Evolutionary conservation across 257 asterid genomes (phyloP).

Genomic region (Solanum chiquidenum): DNA sequence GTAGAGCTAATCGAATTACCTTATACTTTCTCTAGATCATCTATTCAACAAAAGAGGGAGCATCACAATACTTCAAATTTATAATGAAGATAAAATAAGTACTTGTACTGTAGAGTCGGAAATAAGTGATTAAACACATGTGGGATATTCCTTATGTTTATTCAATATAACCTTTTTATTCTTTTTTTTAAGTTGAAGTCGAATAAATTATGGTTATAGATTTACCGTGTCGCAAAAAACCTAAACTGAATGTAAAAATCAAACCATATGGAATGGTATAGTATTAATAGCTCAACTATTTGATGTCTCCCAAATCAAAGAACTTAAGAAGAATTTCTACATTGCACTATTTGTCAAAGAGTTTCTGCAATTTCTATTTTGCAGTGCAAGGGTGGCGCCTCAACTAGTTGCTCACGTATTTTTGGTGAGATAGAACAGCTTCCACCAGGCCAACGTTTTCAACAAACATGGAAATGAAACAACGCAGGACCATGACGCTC

Average conservation of each 20-base stretch:
- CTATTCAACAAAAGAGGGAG: no score
- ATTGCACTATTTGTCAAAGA: not conserved
- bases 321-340: not conserved
- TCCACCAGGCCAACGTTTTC: not conserved
- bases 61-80: no score
- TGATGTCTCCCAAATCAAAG: not conserved
- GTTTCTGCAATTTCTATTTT: not conserved
- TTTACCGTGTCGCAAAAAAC: not conserved
- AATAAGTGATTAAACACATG: no score
- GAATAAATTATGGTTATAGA: rapidly evolving
- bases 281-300: not conserved
- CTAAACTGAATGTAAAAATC: not conserved
- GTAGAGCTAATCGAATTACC: no score
- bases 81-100: no score
- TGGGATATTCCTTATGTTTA: no score
- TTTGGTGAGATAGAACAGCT: not conserved
- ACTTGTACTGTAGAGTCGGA: no score
- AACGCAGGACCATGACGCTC: not conserved
- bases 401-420: not conserved
- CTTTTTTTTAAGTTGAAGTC: not conserved
- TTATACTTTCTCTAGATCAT: no score
- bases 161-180: no score
- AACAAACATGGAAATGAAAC: not conserved
- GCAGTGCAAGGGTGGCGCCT: not conserved
- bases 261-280: not conserved